Evolutionary conservation across 176 grass and related monocot genomes (phyloP), one percentile per base, ranked within the genome.

Genomic region (Oryza brachyantha): DNA sequence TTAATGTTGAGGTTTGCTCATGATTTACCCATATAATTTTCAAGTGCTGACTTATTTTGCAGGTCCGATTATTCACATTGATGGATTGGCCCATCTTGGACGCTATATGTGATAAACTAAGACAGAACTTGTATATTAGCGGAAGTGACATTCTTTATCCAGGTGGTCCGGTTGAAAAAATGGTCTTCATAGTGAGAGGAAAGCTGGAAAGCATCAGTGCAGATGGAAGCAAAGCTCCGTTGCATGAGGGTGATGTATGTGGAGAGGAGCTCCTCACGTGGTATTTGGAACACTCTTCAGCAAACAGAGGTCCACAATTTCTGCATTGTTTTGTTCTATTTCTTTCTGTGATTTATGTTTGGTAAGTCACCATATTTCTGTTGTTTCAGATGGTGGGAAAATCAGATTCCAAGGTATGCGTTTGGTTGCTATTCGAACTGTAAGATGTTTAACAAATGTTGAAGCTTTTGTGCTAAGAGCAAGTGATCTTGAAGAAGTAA

Each of bases 231-330:
- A 88, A 86, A 58, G 82, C 89, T 61, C 83, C 77, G 0, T 86
- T 98, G 45, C 85, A 92, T 22, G 92, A 94, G 48, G 95, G 95
- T 86, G 92, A 94, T 78, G 90, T 98, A 60, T 98, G 95, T 82
- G 95, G 90, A 66, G 95, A 98, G 85, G 95, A 98, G 66, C 92
- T 98, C 73, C 90, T 98, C 52, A 98, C 95, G 0, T 98, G 92
- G 95, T 98, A 92, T 34, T 85, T 94, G 77, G 95, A 98, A 74
- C 87, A 94, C 85, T 83, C 92, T 81, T 94, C 94, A 28, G 84
- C 46, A 8, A 88, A 94, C 75, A 90, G 69, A 93, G 95, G 95
- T 98, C 26, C 59, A 26, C 69, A 80, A 38, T 70, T 58, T 64
- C n/a, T 82, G 5, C 24, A 12, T 64, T 12, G 1, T 22, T 52